phyloP scores from a whole-genome alignment of 164 flowering plant species.

The Kingdonia uniflora region DNA sequence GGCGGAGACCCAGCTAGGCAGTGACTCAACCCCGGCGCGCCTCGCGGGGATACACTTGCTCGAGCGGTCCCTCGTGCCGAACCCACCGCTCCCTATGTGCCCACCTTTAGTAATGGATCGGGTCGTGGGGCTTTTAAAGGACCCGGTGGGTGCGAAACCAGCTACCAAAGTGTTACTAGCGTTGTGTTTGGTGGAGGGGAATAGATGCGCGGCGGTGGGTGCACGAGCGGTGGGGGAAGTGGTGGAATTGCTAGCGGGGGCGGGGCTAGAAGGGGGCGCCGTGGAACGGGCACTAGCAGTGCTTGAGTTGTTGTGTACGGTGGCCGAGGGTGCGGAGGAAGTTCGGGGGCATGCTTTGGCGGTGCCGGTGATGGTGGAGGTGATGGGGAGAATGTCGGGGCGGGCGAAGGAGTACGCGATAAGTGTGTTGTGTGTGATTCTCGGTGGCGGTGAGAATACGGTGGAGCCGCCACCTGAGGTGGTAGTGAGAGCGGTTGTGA shows the following conservation, averaged over 20 bases:
- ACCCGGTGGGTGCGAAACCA: conserved; percentile 29
- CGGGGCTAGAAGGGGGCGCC: conserved; percentile 48
- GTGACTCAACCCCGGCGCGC: conserved; percentile 29
- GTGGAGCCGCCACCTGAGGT: conserved; percentile 59
- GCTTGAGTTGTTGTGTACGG: conserved; percentile 73
- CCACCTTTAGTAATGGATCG: conserved; percentile 48
- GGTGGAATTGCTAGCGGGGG: conserved; percentile 48
- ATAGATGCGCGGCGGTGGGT: conserved; percentile 72
- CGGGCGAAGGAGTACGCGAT: conserved; percentile 71
- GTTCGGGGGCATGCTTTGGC: conserved; percentile 66
- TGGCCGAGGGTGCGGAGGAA: conserved; percentile 70
- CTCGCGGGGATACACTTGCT: conserved; percentile 44
- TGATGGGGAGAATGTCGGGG: conserved; percentile 53
- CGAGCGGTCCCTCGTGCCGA: conserved; percentile 50
- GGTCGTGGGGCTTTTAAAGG: conserved; percentile 28
- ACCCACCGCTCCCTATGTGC: conserved; percentile 46
- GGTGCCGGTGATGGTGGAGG: conserved; percentile 74
- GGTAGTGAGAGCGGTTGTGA: conserved; percentile 69
- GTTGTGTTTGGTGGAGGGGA: conserved; percentile 54
- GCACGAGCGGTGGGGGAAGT: conserved; percentile 35
- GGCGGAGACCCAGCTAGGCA: conserved; percentile 47
- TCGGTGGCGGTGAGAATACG: conserved; percentile 13
- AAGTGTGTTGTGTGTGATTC: conserved; percentile 53
- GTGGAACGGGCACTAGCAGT: conserved; percentile 84
- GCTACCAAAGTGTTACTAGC: conserved; percentile 69